phyloP scores from a whole-genome alignment of 2,329 filamentous ascomycete genomes.

The Blastomyces parvus region DNA sequence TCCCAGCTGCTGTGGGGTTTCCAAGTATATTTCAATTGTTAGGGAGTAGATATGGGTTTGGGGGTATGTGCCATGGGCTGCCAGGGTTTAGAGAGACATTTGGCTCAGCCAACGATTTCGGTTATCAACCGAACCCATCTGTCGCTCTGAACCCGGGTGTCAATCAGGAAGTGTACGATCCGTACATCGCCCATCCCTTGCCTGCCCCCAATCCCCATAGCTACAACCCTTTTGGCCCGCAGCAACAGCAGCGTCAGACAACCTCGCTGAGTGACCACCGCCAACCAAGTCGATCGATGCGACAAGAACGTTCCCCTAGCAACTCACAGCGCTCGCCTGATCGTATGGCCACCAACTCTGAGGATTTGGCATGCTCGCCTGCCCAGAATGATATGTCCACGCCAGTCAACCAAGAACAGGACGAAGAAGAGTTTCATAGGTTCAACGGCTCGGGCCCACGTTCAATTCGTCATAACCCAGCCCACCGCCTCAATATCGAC shows the following conservation, averaged over 20 bases:
- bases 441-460: conserved; percentile 11
- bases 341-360: neutral
- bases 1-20: neutral
- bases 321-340: neutral
- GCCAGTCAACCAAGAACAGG: neutral
- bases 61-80: neutral
- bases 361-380: neutral
- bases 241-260: neutral
- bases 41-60: neutral
- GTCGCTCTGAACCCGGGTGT: neutral
- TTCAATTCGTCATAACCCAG: conserved; percentile 13
- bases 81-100: neutral
- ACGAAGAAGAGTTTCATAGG: conserved; percentile 1
- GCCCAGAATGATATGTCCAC: neutral
- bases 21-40: neutral
- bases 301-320: neutral
- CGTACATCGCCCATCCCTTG: neutral
- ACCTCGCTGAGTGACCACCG: neutral
- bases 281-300: neutral
- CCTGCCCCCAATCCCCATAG: neutral
- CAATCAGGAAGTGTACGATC: neutral
- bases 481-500: conserved; percentile 13
- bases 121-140: neutral
- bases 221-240: neutral
- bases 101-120: neutral